Base-by-base conservation (phyloP, 1,284 basidiomycete species). In the Sanghuangporus weigelae region DNA sequence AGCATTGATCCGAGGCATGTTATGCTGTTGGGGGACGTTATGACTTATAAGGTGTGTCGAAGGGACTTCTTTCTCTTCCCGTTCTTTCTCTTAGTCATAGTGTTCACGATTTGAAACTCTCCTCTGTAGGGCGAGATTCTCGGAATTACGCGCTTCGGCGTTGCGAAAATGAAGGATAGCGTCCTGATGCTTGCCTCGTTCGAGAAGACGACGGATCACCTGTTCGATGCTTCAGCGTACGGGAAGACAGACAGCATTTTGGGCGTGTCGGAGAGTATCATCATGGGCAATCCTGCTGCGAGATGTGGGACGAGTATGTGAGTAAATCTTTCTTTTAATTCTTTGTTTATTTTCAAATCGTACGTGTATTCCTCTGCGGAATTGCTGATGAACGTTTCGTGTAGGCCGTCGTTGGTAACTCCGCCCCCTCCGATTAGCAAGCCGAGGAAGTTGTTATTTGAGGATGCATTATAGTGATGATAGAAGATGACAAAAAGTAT, bases 161-260 rank as follows among this genome's bases (percentile, higher is more conserved):
- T 99, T n/a, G 95, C 96, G 26, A 99, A 99, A 79, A 99, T 99
- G 95, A 99, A 99, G 78, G 97, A 99, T 77, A 98, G 95, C 70
- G 96, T 98, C 1, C 84, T 99, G 70, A 99, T 99, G 97, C 81
- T 99, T 71, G 97, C 97, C 10, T 97, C 95, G 38, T 99, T 99
- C 75, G 97, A 99, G 77, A 99, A 99, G 80, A 99, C 97, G 35
- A 99, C 97, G 11, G 97, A 99, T 78, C 97, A 99, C 75, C 78
- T 99, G 67, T 99, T 99, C 76, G 96, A 99, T 72, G 97, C 97
- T 0, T 93, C 97, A 3, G 90, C 97, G 8, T 97, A 90, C 74
- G 95, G 95, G 19, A 98, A 99, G 78, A 95, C 89, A 61, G 97
- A 99, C 72, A 86, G 85, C 63, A 97, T 99, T 64, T 88, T 94